Base-by-base conservation (phyloP, 208 protist genomes). In the Leishmania tropica region DNA sequence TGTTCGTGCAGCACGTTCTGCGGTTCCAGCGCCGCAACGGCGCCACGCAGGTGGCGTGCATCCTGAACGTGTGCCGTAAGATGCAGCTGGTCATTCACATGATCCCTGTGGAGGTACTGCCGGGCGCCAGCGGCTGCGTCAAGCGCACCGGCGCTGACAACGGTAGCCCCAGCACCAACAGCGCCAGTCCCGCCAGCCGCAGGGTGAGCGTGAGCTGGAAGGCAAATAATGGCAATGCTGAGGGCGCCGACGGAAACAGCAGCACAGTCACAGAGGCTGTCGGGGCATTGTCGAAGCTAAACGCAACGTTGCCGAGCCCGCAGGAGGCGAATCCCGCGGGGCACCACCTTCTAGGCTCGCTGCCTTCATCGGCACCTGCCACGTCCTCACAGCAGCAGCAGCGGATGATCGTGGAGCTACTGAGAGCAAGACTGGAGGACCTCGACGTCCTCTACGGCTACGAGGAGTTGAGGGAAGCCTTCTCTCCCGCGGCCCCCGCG, bases 1-100 rank as follows among this genome's bases (percentile, higher is more conserved):
- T 93, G 76, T 84, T 96, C 58, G 79, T 93, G 53, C 86, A 94
- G 80, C 82, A 85, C n/a, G 78, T 87, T 5, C 85, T 94, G 35
- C 83, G 84, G 19, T 84, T 87, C 42, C 81, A 85, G 84, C 65
- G 82, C 64, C 15, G 68, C 21, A 79, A 77, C 73, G 81, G 82
- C 48, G 76, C 75, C 35, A 68, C 48, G 48, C 75, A 86, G 62
- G 80, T 90, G 51, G 87, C 80, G 10, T 91, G 88, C 72, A 75
- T 84, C 70, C 75, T 93, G 45, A 89, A 88, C 78, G 85, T 88
- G 11, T 70, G 86, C 40, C 75, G 78, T 51, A 88, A 88, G 80
- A 83, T 81, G 51, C 84, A 89, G 78, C 74, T 90, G 48, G 85
- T 86, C 67, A 80, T 86, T 10, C 84, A 90, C 47, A 78, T 89